Base-by-base conservation (phyloP, 441 rosid genomes). In the Francoa sonchifolia region DNA sequence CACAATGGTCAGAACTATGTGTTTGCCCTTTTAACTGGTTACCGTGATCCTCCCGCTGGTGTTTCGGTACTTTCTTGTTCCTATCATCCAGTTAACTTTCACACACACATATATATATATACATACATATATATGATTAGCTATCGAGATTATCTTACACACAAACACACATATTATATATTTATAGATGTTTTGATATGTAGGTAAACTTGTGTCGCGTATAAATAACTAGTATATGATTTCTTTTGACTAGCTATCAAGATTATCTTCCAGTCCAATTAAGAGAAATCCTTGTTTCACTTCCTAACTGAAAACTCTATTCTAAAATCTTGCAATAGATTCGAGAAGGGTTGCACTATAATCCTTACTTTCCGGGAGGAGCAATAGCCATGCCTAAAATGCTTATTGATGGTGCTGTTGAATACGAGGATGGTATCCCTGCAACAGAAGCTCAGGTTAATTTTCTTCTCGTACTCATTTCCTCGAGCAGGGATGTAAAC, bases 381-480 rank as follows among this genome's bases (percentile, higher is more conserved):
- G 99, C 97, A 49, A 87, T 92, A 58, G 99, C 99, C 34, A 92
- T 92, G 97, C 99, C 99, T 17, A 82, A 92, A 56, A 87, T 92
- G 99, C 82, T 92, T 36, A 79, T 50, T 19, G 99, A 92, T 65
- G 99, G 85, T 55, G 97, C 99, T 44, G 57, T 92, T 32, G 99
- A 92, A 74, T 87, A 84, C 45, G 99, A 92, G 67, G 99, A 92
- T 71, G 96, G 96, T 39, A 77, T 63, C 58, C 77, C 97, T 29
- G 97, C 99, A 45, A 77, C 99, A 8, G 99, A 92, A 75, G 84
- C 97, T 31, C 97, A 92, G 90, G 99, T 87, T 43, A 16, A 56
- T 47, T 48, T 52, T 39, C 22, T 14, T 8, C 0, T 11, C 13
- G 0, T 2, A 7, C 1, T 43, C 4, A 1, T 7, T 0, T 19